Evolutionary conservation across 768 basidiomycete species (phyloP), one percentile per base, ranked within the genome.

Genomic region (Phallus indusiatus): DNA sequence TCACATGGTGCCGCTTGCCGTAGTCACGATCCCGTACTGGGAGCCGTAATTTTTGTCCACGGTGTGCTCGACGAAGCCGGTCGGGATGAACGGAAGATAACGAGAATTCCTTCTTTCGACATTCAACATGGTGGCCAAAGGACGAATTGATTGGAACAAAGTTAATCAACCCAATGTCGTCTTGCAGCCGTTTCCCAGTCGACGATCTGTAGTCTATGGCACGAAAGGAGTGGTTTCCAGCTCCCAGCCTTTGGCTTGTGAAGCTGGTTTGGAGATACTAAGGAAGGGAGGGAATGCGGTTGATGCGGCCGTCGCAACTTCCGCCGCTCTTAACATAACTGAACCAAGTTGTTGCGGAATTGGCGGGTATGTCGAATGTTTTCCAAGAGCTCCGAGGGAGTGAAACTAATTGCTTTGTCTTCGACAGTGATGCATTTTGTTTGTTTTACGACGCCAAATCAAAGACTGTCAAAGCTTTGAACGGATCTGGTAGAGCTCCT

Each of bases 251-350:
- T 77, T 93, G 42, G 96, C 96, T 1, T 85, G 86, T 16, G 87
- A 90, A 67, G 94, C 91, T 17, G 96, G 95, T 0, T 71, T 98
- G 33, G 93, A 96, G 72, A 89, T 99, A 63, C 75, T 99, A 22
- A 78, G 85, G 55, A 88, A 86, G 70, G 96, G 96, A 12, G 96
- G 96, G 54, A 99, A 99, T 74, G 95, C 95, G 65, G 94, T 90
- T 61, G 93, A 96, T 73, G 92, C 93, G 28, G 94, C 96, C 7
- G 94, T 97, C 17, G 96, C 96, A 24, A 87, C 84, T 1, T 89
- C 94, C 53, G 94, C 86, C 4, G 94, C 93, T 16, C 71, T 99
- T 65, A 97, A 96, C 70, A 85, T 97, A 36, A 92, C 90, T 0
- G 91, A 94, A 65, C 91, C 85, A 24, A 87, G 82, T 65, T 87